Evolutionary conservation across 768 basidiomycete genomes (phyloP).

Genomic region (Lentinula guzmanii): DNA sequence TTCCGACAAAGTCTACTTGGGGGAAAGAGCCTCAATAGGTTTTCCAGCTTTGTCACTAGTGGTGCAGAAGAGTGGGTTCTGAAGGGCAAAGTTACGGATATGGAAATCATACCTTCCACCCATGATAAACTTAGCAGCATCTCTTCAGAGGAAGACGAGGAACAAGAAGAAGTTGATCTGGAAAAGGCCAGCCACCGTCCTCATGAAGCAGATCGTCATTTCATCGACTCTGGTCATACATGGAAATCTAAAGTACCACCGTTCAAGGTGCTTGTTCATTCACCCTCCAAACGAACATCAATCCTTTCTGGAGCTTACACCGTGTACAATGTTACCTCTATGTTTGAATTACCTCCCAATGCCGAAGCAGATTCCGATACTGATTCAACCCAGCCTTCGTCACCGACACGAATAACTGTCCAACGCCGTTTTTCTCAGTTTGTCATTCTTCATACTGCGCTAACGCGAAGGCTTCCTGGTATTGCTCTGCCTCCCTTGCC

Average conservation of each 20-base stretch:
- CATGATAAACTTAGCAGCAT: slow-evolving; percentile 17
- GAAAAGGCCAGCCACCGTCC: background rate
- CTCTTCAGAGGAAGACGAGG: slow-evolving; percentile 23
- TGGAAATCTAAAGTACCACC: slow-evolving; percentile 73
- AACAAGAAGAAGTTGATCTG: slow-evolving; percentile 25
- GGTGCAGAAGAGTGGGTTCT: slow-evolving; percentile 82
- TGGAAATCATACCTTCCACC: slow-evolving; percentile 13
- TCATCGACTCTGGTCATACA: slow-evolving; percentile 59
- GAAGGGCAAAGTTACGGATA: slow-evolving; percentile 46
- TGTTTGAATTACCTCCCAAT: slow-evolving; percentile 10
- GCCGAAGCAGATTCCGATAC: slow-evolving; percentile 5
- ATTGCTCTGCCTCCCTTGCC: slow-evolving; percentile 78
- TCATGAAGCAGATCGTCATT: slow-evolving; percentile 63
- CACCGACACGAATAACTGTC: slow-evolving; percentile 61
- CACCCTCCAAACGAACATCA: slow-evolving; percentile 70
- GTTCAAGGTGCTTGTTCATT: slow-evolving; percentile 73
- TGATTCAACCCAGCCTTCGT: slow-evolving; percentile 6
- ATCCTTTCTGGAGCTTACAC: slow-evolving; percentile 67
- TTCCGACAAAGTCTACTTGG: slow-evolving; percentile 68
- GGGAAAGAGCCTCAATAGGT: slow-evolving; percentile 77
- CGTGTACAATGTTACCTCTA: slow-evolving; percentile 70
- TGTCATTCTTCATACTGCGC: slow-evolving; percentile 65
- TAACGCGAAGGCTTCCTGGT: slow-evolving; percentile 65
- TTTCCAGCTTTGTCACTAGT: slow-evolving; percentile 80
- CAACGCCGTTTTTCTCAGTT: slow-evolving; percentile 84